Percentiles rank a stretch among this genome's conserved stretches.
Evolutionary conservation across 148 eudicot genomes (phyloP).

Genomic region (Euryodendron excelsum): DNA sequence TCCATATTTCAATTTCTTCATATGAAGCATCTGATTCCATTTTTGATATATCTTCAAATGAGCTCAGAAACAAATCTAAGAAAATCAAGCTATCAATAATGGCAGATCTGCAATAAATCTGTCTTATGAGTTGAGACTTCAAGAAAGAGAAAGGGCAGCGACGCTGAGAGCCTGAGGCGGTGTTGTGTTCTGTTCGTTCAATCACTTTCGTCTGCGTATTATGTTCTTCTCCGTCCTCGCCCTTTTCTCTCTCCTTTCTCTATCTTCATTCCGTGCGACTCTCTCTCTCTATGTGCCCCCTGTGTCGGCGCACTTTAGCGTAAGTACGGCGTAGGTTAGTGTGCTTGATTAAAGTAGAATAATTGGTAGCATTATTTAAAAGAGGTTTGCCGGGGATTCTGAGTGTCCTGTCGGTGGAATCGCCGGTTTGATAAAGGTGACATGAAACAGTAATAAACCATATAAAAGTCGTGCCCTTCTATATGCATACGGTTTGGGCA

Average conservation of each 20-base stretch:
- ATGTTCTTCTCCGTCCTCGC: neutral
- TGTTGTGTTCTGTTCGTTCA: slow-evolving; percentile 3
- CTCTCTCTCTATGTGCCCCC: neutral
- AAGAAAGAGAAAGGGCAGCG: neutral
- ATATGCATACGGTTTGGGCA: too few species aligned
- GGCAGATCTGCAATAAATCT: neutral
- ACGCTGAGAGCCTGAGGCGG: neutral
- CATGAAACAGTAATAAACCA: too few species aligned
- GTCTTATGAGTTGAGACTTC: neutral
- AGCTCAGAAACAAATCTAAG: neutral
- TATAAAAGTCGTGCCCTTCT: too few species aligned
- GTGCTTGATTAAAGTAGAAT: slow-evolving; percentile 13
- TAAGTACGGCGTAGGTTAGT: neutral
- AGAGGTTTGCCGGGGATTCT: slow-evolving; percentile 7
- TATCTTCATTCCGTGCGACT: neutral
- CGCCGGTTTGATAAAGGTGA: neutral
- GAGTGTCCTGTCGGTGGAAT: slow-evolving; percentile 26
- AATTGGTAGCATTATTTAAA: neutral
- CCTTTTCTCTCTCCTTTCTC: slow-evolving; percentile 12
- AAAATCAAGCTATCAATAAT: slow-evolving; percentile 9
- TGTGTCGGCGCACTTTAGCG: slow-evolving; percentile 14
- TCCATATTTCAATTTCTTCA: neutral
- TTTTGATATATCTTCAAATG: neutral
- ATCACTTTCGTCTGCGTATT: slow-evolving; percentile 11
- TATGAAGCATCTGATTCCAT: neutral